These are phyloP conservation scores for Platismatia glauca DNA, from an alignment of 495 filamentous ascomycete species.

Conservation along the genomic window DNA sequence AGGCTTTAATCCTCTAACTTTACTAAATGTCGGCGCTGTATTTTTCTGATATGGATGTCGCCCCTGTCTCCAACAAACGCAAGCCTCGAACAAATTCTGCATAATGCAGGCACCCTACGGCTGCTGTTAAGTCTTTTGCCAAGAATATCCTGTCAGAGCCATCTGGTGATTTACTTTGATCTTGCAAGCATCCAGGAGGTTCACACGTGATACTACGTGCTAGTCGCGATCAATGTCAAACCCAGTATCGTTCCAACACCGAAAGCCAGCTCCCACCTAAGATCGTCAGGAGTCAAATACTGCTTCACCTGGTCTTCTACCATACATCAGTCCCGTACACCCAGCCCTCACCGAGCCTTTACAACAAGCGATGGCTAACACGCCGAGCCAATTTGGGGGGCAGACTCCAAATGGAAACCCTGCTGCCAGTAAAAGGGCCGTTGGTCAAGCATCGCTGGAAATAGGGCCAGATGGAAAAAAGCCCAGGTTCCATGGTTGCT, in stretches of 20 bases:
- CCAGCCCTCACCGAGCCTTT: neutral
- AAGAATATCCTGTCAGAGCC: neutral
- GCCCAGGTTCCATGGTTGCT: conserved; percentile 70
- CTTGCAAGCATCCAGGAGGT: neutral
- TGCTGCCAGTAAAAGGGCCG: conserved; percentile 16
- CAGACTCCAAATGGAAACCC: conserved; percentile 17
- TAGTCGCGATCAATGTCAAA: neutral
- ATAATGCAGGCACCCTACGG: conserved; percentile 3
- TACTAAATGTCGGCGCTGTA: neutral
- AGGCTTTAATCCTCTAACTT: neutral
- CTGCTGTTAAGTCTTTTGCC: neutral
- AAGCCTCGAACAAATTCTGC: neutral
- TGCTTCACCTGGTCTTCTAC: neutral
- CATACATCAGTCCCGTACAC: neutral
- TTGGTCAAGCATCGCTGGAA: conserved; percentile 20
- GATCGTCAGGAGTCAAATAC: neutral
- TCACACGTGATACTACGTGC: neutral
- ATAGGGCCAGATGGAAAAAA: conserved; percentile 26
- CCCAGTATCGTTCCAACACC: neutral
- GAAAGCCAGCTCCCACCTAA: neutral
- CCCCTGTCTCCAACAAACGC: conserved; percentile 6
- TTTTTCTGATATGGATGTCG: neutral
- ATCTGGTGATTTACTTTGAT: neutral
- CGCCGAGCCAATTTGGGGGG: conserved; percentile 15
- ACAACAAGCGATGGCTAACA: conserved; percentile 12